Evolutionary conservation across 495 filamentous ascomycete species (phyloP).

Genomic region (Pseudevernia furfuracea): DNA sequence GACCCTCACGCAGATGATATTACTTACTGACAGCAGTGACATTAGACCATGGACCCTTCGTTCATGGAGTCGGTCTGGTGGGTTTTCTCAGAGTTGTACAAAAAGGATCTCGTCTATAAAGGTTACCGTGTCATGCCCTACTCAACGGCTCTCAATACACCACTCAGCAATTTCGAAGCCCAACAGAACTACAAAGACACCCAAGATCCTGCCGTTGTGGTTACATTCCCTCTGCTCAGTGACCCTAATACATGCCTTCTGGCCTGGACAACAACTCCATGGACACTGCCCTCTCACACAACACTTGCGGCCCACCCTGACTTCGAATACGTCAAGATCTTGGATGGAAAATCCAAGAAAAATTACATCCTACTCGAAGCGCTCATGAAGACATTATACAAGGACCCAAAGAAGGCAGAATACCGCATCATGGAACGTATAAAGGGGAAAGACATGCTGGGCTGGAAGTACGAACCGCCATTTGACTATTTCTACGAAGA

Average conservation of each 20-base stretch:
- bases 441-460: conserved; percentile 80
- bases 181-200: conserved; percentile 93
- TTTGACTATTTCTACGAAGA: conserved; percentile 93
- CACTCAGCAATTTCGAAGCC: conserved; percentile 88
- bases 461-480: conserved; percentile 85
- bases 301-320: conserved; percentile 77
- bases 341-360: conserved; percentile 70
- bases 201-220: conserved; percentile 85
- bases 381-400: conserved; percentile 79
- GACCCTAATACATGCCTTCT: conserved; percentile 69
- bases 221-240: conserved; percentile 73
- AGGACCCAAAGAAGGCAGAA: conserved; percentile 95
- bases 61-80: conserved; percentile 98
- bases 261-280: conserved; percentile 94
- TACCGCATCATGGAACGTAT: conserved; percentile 78
- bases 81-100: conserved; percentile 88
- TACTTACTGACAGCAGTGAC: conserved; percentile 17
- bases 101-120: conserved; percentile 81
- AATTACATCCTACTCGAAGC: conserved; percentile 85
- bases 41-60: conserved; percentile 77
- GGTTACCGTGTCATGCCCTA: conserved; percentile 92
- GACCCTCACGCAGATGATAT: conserved; percentile 11
- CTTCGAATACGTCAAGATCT: conserved; percentile 90
- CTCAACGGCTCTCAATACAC: conserved; percentile 82
- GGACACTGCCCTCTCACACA: conserved; percentile 84